Conservation (phyloP, 768 basidiomycete genomes). For the Saitozyma podzolica region DNA sequence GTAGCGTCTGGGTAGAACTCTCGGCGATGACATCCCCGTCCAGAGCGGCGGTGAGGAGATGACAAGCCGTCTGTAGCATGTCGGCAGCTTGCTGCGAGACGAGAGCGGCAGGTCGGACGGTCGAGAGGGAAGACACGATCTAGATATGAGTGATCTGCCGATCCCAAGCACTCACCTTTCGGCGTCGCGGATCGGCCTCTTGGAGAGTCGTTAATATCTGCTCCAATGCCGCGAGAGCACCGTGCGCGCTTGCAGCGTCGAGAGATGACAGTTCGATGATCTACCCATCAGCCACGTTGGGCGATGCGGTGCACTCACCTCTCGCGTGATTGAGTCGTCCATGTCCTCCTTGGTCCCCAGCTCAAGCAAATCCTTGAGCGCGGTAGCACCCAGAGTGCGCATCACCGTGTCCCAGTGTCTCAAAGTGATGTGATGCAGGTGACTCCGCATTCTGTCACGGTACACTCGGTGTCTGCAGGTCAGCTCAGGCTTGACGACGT, state of each 20-base stretch:
- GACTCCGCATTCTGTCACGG: slow-evolving; percentile 66
- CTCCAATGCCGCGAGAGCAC: slow-evolving; percentile 70
- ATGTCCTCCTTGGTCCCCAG: slow-evolving; percentile 55
- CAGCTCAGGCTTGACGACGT: not conserved
- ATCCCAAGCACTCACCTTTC: slow-evolving; percentile 55
- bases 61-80: slow-evolving; percentile 70
- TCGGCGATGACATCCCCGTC: slow-evolving; percentile 55
- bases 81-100: slow-evolving; percentile 69
- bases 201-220: slow-evolving; percentile 64
- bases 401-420: slow-evolving; percentile 87
- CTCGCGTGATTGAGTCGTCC: slow-evolving; percentile 27
- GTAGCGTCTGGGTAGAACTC: slow-evolving; percentile 47
- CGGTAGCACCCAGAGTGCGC: slow-evolving; percentile 73
- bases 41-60: slow-evolving; percentile 69
- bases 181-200: slow-evolving; percentile 54
- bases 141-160: slow-evolving; percentile 46
- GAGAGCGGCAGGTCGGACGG: slow-evolving; percentile 63
- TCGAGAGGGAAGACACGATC: slow-evolving; percentile 66
- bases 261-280: slow-evolving; percentile 60
- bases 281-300: slow-evolving; percentile 11
- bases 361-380: slow-evolving; percentile 68
- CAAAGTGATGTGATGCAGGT: slow-evolving; percentile 70
- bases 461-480: slow-evolving; percentile 72
- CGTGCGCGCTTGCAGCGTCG: slow-evolving; percentile 75
- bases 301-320: slow-evolving; percentile 24